Evolutionary conservation across 163 green algal genomes (phyloP), one percentile per base, ranked within the genome.

Genomic region (Botryococcus braunii): DNA sequence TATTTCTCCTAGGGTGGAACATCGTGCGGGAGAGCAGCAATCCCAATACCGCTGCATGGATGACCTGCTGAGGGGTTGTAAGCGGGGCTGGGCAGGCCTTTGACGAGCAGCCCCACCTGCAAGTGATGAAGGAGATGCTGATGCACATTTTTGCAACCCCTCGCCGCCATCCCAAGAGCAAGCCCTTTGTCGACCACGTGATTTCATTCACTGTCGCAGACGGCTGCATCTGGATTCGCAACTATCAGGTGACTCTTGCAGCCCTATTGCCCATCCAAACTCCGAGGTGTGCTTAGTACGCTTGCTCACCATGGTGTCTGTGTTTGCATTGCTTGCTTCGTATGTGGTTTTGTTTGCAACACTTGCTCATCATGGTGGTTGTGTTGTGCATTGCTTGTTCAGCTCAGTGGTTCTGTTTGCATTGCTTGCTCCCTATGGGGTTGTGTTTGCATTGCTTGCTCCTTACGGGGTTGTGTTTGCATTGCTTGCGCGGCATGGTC

Each of bases 211-310:
- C 77, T 21, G 62, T 93, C 3, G 85, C 87, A n/a, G 95, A 99
- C 71, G 78, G 74, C n/a, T 77, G 86, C 21, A 68, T 99, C 0
- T 99, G 95, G 95, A 81, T 98, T 41, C 81, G 95, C 59, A 99
- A 99, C 82, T 99, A 99, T 83, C 95, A 99, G 85, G 85, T 93
- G 7, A n/a, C n/a, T n/a, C n/a, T n/a, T n/a, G n/a, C n/a, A n/a
- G n/a, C n/a, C n/a, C n/a, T n/a, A n/a, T n/a, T n/a, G n/a, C n/a
- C n/a, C n/a, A n/a, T n/a, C n/a, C n/a, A n/a, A n/a, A n/a, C n/a
- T n/a, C n/a, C n/a, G n/a, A n/a, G n/a, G n/a, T n/a, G n/a, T n/a
- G n/a, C n/a, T n/a, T n/a, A n/a, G n/a, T n/a, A n/a, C n/a, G n/a
- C n/a, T n/a, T n/a, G n/a, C n/a, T n/a, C n/a, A n/a, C n/a, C n/a